Conservation (phyloP, 352 stramenopile species). For the Globisporangium mamillatum region DNA sequence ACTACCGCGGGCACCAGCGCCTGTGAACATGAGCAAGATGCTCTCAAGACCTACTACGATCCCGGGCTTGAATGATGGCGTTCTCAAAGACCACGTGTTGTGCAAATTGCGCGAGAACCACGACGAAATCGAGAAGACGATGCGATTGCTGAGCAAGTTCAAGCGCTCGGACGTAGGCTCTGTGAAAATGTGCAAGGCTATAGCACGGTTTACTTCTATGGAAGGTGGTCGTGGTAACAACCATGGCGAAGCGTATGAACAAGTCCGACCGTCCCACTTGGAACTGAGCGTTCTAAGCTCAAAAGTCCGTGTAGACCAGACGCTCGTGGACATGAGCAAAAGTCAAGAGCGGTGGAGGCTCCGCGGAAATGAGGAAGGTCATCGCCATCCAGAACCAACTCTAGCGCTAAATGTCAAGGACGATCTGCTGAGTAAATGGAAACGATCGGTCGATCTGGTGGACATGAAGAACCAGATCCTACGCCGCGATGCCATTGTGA, state of each 20-base stretch:
- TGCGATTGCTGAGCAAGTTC: slow-evolving; percentile 16
- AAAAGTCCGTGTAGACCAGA: not conserved
- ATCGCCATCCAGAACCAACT: not conserved
- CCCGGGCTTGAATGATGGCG: not conserved
- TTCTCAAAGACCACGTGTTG: not conserved
- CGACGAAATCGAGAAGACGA: slow-evolving; percentile 13
- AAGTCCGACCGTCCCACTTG: not conserved
- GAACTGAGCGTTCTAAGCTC: slow-evolving; percentile 5
- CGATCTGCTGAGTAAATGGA: slow-evolving; percentile 1
- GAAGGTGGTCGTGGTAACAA: not conserved
- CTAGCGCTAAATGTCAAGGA: not conserved
- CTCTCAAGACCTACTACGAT: not conserved
- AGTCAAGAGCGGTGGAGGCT: not conserved
- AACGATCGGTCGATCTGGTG: not conserved
- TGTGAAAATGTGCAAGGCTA: slow-evolving; percentile 6
- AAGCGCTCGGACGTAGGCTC: slow-evolving; percentile 7
- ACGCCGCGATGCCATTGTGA: not conserved
- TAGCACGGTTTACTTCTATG: not conserved
- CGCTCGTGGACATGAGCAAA: slow-evolving; percentile 5
- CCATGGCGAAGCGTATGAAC: no score
- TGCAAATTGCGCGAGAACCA: slow-evolving; percentile 15
- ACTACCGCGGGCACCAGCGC: not conserved
- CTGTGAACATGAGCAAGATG: slow-evolving; percentile 9
- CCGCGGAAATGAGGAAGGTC: not conserved
- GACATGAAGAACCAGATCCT: slow-evolving; percentile 8